Conservation (phyloP, 441 rosid genomes). For the Syzygium malaccense region DNA sequence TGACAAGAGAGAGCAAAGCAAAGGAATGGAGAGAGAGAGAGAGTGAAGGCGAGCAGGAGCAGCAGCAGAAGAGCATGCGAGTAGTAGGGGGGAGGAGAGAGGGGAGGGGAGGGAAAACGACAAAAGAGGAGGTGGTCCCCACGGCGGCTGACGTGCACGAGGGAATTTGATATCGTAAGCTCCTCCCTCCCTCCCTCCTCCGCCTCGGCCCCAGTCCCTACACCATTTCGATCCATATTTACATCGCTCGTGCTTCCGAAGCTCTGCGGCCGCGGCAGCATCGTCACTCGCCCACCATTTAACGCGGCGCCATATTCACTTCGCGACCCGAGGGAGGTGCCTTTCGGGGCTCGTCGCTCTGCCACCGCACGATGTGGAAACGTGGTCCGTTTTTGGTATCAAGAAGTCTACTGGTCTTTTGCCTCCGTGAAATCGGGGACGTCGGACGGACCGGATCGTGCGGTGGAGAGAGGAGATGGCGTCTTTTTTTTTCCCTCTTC, state of each 20-base stretch:
- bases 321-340: no score
- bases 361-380: no score
- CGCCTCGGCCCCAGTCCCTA: background rate
- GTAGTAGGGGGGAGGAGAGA: background rate
- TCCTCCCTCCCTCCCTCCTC: background rate
- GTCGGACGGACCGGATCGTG: background rate
- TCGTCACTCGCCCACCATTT: no score
- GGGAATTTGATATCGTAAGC: constrained; percentile 19
- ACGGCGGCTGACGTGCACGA: constrained; percentile 7
- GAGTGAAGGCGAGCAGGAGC: background rate
- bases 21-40: background rate
- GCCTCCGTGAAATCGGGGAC: no score
- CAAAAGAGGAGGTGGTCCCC: background rate
- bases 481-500: background rate
- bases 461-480: background rate
- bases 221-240: background rate
- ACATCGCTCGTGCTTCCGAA: background rate
- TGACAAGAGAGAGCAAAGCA: background rate
- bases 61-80: background rate
- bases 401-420: no score
- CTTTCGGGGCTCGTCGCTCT: no score
- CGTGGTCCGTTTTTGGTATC: no score
- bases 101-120: background rate
- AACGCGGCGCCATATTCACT: no score
- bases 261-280: background rate